Base-by-base conservation (phyloP, 495 filamentous ascomycete genomes). In the Lasiosphaeris hirsuta region DNA sequence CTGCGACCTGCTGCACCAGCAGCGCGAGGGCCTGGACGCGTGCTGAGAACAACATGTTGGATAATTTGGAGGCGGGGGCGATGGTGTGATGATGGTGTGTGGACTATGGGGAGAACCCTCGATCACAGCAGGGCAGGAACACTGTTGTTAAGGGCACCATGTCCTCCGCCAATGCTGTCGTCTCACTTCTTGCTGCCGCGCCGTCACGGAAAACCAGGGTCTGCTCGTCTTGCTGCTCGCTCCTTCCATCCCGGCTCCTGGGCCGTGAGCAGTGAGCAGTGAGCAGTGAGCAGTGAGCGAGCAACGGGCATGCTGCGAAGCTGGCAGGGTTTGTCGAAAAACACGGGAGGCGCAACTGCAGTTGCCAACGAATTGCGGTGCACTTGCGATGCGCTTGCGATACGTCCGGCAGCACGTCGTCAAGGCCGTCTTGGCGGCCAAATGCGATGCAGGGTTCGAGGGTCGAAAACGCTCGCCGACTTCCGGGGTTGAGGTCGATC, bases 1-100 rank as follows among this genome's bases (percentile, higher is more conserved):
- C 33, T 11, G 37, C 46, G 46, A 49, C 57, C 36, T 43, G 53
- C 42, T 48, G 46, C 51, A 18, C 56, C 56, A 61, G 58, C 36
- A 65, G 45, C n/a, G 56, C 47, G 18, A 58, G 18, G 37, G 50
- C 23, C 2, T 42, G 33, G 15, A 53, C 35, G 14, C 19, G 35
- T 8, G 4, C 13, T 15, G 35, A 33, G 43, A 60, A 18, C 33
- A 45, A 50, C 57, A 60, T 54, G 18, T 2, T 43, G 54, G 17
- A 30, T 4, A 34, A 40, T 10, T 49, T 42, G 30, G 13, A 45
- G 7, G 7, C 10, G 4, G 4, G 15, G 10, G 41, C 14, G 43
- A 10, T 10, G 43, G 43, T 23, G 2, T 17, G 43, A 30, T 30
- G 23, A 30, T 30, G 23, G 23, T 30, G 23, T 30, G 23, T 30